These are phyloP conservation scores for Fraxinus velutina DNA, from an alignment of 305 asterid species.

Conservation along the genomic window DNA sequence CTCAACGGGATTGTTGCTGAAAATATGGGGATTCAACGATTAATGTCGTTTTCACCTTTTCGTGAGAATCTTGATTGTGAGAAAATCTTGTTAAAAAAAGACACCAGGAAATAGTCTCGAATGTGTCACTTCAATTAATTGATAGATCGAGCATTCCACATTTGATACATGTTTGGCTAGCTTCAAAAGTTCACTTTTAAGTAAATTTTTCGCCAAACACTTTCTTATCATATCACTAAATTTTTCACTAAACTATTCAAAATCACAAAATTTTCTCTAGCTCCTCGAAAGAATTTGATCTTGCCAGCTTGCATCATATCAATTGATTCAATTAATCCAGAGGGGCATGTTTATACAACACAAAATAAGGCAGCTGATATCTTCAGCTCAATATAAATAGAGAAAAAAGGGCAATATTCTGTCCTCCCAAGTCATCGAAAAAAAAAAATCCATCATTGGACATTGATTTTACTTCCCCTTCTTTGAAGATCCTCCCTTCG, in stretches of 20 bases:
- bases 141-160: neutral
- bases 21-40: neutral
- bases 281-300: neutral
- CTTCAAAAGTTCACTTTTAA: neutral
- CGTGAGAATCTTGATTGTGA: neutral
- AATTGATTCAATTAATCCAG: neutral
- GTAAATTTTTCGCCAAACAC: neutral
- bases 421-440: neutral
- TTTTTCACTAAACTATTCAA: neutral
- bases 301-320: neutral
- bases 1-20: neutral
- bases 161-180: neutral
- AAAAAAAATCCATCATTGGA: neutral
- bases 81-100: neutral
- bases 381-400: neutral
- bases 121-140: neutral
- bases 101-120: neutral
- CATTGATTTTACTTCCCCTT: conserved; percentile 50
- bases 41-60: neutral
- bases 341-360: neutral
- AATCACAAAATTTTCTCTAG: neutral
- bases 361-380: neutral
- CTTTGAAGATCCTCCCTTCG: conserved; percentile 39
- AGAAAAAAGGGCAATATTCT: neutral
- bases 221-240: neutral